A percentile compares a stretch with the other conserved stretches of the same genome.
Evolutionary conservation across 495 filamentous ascomycete species (phyloP).

Genomic region (Hypoxylon fragiforme): DNA sequence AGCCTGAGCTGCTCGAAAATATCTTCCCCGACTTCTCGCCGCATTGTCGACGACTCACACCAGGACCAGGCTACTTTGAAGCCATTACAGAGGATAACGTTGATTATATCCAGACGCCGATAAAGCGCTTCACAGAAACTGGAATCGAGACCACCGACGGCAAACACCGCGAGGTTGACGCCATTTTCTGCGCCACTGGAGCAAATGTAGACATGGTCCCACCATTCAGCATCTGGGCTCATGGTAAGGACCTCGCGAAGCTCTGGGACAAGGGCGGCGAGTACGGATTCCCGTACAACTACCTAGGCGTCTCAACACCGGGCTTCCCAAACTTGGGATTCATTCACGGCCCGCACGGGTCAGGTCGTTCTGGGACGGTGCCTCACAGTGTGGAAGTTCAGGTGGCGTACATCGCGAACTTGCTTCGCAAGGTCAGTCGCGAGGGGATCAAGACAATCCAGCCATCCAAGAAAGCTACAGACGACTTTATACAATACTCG

Average conservation of each 20-base stretch:
- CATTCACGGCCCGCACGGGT: constrained; percentile 59
- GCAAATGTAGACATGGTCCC: constrained; percentile 62
- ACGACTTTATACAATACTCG: constrained; percentile 65
- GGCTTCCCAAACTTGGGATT: constrained; percentile 69
- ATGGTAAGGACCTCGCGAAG: constrained; percentile 52
- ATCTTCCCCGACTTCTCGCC: constrained; percentile 68
- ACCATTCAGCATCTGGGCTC: constrained; percentile 59
- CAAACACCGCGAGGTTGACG: constrained; percentile 54
- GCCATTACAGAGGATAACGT: constrained; percentile 66
- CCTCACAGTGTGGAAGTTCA: constrained; percentile 58
- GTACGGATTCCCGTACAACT: constrained; percentile 64
- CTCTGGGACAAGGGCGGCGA: constrained; percentile 54
- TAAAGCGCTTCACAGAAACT: constrained; percentile 58
- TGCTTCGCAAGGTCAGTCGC: constrained; percentile 63
- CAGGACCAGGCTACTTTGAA: constrained; percentile 73
- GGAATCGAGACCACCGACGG: constrained; percentile 61
- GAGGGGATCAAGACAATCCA: constrained; percentile 65
- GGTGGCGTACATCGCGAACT: constrained; percentile 62
- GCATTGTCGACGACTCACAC: constrained; percentile 70
- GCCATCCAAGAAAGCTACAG: constrained; percentile 57
- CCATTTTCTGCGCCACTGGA: constrained; percentile 70
- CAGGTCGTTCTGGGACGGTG: constrained; percentile 56
- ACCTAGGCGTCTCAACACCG: constrained; percentile 63
- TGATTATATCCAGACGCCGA: constrained; percentile 58
- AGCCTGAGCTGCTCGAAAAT: constrained; percentile 57